These are phyloP conservation scores for Hypoxylon sp. DNA, from an alignment of 2,329 filamentous ascomycete genomes.

Conservation along the genomic window DNA sequence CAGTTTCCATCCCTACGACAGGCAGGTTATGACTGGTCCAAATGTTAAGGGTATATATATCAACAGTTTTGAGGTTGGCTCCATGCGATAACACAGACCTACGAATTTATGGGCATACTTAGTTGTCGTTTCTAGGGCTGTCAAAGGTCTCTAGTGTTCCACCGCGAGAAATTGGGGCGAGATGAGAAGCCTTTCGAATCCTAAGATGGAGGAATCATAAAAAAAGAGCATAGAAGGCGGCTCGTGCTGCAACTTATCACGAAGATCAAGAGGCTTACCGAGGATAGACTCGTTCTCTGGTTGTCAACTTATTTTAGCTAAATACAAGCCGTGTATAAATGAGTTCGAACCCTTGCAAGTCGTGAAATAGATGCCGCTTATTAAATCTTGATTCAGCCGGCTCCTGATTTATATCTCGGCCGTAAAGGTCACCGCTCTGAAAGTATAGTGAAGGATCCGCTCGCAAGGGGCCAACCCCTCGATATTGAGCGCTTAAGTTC, in stretches of 20 bases:
- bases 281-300: not conserved
- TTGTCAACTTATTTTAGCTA: conserved; percentile 2
- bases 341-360: not conserved
- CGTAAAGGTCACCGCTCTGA: not conserved
- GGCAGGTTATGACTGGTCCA: not conserved
- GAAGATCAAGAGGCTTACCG: not conserved
- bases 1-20: not conserved
- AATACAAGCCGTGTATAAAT: not conserved
- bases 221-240: conserved; percentile 15
- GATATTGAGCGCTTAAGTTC: too few species aligned
- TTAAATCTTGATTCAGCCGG: not conserved
- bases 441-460: too few species aligned
- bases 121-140: not conserved
- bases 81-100: not conserved
- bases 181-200: not conserved
- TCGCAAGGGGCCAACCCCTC: too few species aligned
- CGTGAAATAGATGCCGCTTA: not conserved
- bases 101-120: not conserved
- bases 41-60: not conserved
- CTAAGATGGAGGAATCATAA: conserved; percentile 10
- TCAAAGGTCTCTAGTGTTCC: not conserved
- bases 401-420: not conserved
- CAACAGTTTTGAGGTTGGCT: not conserved
- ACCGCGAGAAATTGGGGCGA: not conserved
- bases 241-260: conserved; percentile 3